A percentile compares a stretch with the other conserved stretches of the same genome.
phyloP scores from a whole-genome alignment of 257 asterid genomes.

The Vinca minor region DNA sequence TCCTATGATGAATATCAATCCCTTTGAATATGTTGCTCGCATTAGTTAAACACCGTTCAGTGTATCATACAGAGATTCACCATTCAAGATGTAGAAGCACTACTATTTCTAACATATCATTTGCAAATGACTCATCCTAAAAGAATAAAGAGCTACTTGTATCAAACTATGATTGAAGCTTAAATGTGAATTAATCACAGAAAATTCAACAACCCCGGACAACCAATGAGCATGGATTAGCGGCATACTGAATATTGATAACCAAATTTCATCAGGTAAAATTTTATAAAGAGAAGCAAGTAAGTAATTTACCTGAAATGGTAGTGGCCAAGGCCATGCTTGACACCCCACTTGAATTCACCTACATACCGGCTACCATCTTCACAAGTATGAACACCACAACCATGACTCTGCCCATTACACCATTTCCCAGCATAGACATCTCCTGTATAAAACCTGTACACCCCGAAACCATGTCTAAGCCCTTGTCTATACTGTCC shows the following conservation, averaged over 20 bases:
- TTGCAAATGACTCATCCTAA: neutral
- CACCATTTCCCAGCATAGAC: constrained; percentile 97
- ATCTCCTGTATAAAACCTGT: constrained; percentile 86
- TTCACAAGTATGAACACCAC: constrained; percentile 82
- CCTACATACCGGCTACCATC: constrained; percentile 85
- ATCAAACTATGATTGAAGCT: neutral
- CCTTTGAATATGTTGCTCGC: neutral
- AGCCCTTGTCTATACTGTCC: constrained; percentile 89
- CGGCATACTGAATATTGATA: neutral
- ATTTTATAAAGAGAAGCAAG: constrained; percentile 5
- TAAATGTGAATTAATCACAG: neutral
- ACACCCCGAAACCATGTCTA: constrained; percentile 85
- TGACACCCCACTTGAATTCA: constrained; percentile 85
- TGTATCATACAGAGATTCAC: neutral
- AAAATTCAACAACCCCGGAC: neutral
- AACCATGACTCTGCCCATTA: constrained; percentile 86
- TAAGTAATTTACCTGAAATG: constrained; percentile 61
- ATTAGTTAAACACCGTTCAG: neutral
- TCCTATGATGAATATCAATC: neutral
- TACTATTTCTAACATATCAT: neutral
- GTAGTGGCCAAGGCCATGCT: constrained; percentile 88
- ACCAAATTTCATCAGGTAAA: neutral
- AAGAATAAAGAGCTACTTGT: neutral
- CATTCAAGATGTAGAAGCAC: neutral
- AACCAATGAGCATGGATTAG: neutral